These are phyloP conservation scores for Mimosa bimucronata DNA, from an alignment of 306 rosid species.

Conservation along the genomic window DNA sequence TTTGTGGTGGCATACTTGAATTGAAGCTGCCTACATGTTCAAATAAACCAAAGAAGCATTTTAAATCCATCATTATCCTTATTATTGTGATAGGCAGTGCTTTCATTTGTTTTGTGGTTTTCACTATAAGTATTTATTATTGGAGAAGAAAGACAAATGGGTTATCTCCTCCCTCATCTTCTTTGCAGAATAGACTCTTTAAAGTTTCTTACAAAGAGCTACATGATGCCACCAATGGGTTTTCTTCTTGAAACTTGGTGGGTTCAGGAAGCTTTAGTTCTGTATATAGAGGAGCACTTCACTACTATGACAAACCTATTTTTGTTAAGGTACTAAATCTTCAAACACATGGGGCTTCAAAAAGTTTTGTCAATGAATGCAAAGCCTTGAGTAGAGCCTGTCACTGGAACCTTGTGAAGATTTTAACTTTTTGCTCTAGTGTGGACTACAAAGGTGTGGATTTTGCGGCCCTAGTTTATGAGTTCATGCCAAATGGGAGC, in stretches of 20 bases:
- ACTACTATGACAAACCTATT: neutral
- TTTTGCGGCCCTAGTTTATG: neutral
- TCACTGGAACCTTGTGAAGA: neutral
- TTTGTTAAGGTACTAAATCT: neutral
- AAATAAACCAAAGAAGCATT: constrained; percentile 15
- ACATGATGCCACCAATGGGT: neutral
- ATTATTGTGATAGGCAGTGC: neutral
- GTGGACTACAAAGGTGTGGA: neutral
- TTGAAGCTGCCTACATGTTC: neutral
- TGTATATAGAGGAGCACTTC: neutral
- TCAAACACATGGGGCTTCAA: neutral
- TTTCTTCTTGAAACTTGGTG: neutral
- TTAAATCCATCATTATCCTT: neutral
- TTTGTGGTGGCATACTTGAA: neutral
- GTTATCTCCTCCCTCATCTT: neutral
- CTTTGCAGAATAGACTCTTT: neutral
- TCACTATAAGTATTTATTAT: neutral
- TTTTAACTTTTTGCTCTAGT: neutral
- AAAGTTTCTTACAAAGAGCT: neutral
- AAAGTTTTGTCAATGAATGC: neutral
- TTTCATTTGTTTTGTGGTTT: neutral
- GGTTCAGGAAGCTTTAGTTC: neutral
- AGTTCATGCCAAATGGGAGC: neutral
- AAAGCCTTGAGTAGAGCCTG: neutral
- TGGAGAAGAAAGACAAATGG: neutral